A percentile compares a stretch with the other conserved stretches of the same genome.
Conservation (phyloP, 768 basidiomycete species). For the Russula emetica region DNA sequence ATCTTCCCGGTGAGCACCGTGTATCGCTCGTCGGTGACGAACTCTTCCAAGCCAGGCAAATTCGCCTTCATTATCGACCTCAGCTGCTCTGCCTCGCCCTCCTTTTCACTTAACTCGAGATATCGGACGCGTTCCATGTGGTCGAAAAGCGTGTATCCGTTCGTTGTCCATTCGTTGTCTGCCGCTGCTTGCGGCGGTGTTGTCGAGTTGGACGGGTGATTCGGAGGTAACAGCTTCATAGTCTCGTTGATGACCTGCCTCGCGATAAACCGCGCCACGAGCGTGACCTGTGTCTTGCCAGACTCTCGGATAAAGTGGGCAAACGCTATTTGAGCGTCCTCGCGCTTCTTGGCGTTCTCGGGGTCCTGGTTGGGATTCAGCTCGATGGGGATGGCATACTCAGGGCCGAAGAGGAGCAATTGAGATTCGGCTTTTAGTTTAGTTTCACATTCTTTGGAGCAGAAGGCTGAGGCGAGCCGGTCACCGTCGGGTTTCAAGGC, state of each 20-base stretch:
- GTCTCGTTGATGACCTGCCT: conserved; percentile 66
- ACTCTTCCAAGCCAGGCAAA: conserved; percentile 68
- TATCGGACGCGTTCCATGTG: conserved; percentile 74
- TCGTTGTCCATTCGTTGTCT: conserved; percentile 39
- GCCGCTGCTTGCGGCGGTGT: conserved; percentile 19
- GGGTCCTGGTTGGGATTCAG: conserved; percentile 36
- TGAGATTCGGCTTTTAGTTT: conserved; percentile 57
- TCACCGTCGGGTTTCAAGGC: conserved; percentile 47
- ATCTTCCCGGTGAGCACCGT: conserved; percentile 62
- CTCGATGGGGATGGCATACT: conserved; percentile 51
- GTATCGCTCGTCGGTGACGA: conserved; percentile 61
- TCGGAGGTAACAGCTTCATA: conserved; percentile 44
- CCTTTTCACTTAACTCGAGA: conserved; percentile 48
- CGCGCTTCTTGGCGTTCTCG: conserved; percentile 42
- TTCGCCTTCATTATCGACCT: conserved; percentile 53
- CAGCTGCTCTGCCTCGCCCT: conserved; percentile 50
- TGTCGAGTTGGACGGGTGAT: conserved; percentile 25
- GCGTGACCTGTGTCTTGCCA: conserved; percentile 45
- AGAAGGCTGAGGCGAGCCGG: conserved; percentile 59
- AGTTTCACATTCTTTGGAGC: conserved; percentile 63
- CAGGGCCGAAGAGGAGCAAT: conserved; percentile 65
- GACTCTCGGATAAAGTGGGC: conserved; percentile 51
- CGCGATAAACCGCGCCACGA: conserved; percentile 69
- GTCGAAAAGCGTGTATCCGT: conserved; percentile 62
- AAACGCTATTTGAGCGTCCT: conserved; percentile 57